Conservation (phyloP, 164 flowering plant species). For the Nymphaea colorata region DNA sequence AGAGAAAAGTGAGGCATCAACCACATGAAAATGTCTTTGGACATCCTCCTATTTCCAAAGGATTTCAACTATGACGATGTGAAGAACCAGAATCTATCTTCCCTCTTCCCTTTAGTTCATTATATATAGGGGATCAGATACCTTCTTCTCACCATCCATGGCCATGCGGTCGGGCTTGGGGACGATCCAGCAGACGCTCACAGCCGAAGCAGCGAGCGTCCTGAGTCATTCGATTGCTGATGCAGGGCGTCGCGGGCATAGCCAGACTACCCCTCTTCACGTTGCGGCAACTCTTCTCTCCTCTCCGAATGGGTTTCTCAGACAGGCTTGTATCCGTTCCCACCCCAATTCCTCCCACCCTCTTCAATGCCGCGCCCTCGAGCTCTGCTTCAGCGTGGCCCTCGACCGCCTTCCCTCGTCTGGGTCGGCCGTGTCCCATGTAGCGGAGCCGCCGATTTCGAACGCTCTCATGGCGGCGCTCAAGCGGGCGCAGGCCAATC, state of each 20-base stretch:
- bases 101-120: too few species aligned
- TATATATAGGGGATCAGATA: not conserved
- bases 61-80: too few species aligned
- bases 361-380: constrained; percentile 95
- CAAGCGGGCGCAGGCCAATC: constrained; percentile 95
- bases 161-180: constrained; percentile 74
- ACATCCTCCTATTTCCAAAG: too few species aligned
- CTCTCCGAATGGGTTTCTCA: constrained; percentile 68
- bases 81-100: too few species aligned
- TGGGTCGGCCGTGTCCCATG: constrained; percentile 29
- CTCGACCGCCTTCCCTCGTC: constrained; percentile 75
- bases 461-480: constrained; percentile 94
- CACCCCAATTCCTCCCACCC: constrained; percentile 98
- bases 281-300: constrained; percentile 87
- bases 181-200: constrained; percentile 83
- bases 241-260: constrained; percentile 74
- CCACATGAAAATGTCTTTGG: too few species aligned
- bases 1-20: too few species aligned
- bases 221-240: constrained; percentile 78
- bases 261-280: constrained; percentile 94
- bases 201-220: constrained; percentile 87
- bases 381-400: constrained; percentile 97
- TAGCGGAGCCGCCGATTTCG: constrained; percentile 62
- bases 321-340: constrained; percentile 91
- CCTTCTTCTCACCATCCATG: not conserved